Base-by-base conservation (phyloP, 768 basidiomycete genomes). In the Lactarius psammicola region DNA sequence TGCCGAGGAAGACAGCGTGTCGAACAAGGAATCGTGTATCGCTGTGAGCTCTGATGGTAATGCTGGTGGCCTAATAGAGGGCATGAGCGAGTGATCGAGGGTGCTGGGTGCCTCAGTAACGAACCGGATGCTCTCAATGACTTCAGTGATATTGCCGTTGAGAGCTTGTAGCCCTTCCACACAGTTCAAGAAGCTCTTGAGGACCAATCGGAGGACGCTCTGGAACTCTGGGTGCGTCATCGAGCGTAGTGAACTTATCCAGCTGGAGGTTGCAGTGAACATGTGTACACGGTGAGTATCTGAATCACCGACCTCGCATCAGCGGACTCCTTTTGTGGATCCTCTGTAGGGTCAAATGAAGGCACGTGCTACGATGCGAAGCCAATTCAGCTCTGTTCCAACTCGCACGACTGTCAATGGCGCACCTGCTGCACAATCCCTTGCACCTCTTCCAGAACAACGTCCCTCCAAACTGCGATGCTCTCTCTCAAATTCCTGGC, bases 1-100 rank as follows among this genome's bases (percentile, higher is more conserved):
- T 26, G 92, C 85, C 0, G 88, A 84, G 0, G 92, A 87, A 2
- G 87, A 84, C 42, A 97, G 78, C 53, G 91, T 86, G 69, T 95
- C 94, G 9, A 80, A 74, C 11, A 95, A 76, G 59, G 95, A 92
- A 65, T 87, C 86, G 63, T 84, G 82, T 36, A 86, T 69, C 26
- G 80, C 77, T 36, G 80, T 71, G 61, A 82, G 73, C 46, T 84
- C 80, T 31, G 75, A 74, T 3, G 79, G 74, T n/a, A 74, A 69
- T 56, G 74, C 73, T 54, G 78, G 75, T 31, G 78, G 74, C 62
- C 84, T 86, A 40, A 8, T 2, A 28, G 20, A 2, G 34, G 30
- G 15, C 1, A 26, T 26, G 28, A 33, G 31, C 59, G n/a, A 56
- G 40, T 28, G 31, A 34, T 30, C 7, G 1, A 20, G 20, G 3